Base-by-base conservation (phyloP, 2,329 filamentous ascomycete genomes). In the Malbranchea zuffiana region DNA sequence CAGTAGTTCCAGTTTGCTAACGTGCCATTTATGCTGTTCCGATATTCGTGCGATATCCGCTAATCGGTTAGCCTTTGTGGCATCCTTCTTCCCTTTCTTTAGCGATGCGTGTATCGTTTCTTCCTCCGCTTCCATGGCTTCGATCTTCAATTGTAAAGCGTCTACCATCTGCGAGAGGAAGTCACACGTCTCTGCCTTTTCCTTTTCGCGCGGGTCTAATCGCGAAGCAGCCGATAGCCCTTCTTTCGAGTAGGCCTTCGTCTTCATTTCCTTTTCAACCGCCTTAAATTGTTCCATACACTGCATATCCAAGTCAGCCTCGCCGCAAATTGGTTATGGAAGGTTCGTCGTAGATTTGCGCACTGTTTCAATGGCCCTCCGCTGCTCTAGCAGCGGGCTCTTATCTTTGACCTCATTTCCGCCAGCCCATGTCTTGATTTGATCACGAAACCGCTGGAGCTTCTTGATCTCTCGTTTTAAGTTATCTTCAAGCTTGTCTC, bases 251-350 rank as follows among this genome's bases (percentile, higher is more conserved):
- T 94, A 98, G 44, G 90, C 90, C 63, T 98, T 98, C 40, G 90
- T 98, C 71, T 98, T 98, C 90, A 98, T 96, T 55, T 94, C 90
- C 70, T 98, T 98, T 64, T 98, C 90, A 36, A 98, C 90, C n/a
- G 87, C 88, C 68, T 98, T 98, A 75, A 98, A 98, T 54, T 85
- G 86, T 66, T 98, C 90, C 90, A 98, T 98, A 65, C 60, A 65
- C 58, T 66, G 47, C 35, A 33, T 35, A 38, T 34, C 35, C 27
- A 34, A 37, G 40, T 34, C 34, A 50, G 41, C 39, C 46, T 24
- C 16, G 34, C 26, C 30, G 25, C 32, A 34, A 28, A 7, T 20
- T 26, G 35, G 42, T 19, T 3, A 19, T 12, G 33, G 10, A 13
- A 28, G 21, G 16, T 13, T 29, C 25, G 26, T 33, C 25, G 28